A percentile compares a stretch with the other conserved stretches of the same genome.
Conservation (phyloP, 169 alveolate species). For the Plasmodium cynomolgi region DNA sequence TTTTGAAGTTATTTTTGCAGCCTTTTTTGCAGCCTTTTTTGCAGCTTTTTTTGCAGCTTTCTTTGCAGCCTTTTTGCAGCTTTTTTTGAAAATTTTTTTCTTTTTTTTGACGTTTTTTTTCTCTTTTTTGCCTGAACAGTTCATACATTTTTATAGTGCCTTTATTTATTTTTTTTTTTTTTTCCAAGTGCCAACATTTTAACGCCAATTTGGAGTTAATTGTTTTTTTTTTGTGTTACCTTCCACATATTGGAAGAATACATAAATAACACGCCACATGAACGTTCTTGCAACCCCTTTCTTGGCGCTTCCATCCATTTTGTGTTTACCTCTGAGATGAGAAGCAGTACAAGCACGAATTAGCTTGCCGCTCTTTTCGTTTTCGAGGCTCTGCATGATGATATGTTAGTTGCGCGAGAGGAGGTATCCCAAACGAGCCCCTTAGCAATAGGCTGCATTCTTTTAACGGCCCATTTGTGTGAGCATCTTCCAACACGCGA, state of each 20-base stretch:
- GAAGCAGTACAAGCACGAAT: background rate
- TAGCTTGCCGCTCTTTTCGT: background rate
- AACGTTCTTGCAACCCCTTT: background rate
- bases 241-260: background rate
- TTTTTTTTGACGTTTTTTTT: background rate
- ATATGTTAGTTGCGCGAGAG: background rate
- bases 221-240: background rate
- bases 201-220: background rate
- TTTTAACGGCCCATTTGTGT: background rate
- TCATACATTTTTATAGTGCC: background rate
- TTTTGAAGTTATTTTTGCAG: too few species aligned
- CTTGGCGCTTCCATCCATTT: background rate
- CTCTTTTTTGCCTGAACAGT: background rate
- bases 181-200: background rate
- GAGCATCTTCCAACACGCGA: background rate
- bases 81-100: background rate
- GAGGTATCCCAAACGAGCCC: background rate
- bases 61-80: background rate
- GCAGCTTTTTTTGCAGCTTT: too few species aligned
- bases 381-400: background rate
- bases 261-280: background rate
- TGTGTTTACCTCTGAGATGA: background rate
- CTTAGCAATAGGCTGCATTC: background rate
- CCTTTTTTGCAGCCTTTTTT: background rate
- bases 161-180: background rate